A percentile compares a stretch with the other conserved stretches of the same genome.
These are phyloP conservation scores for Leucocoprinus leucothites DNA, from an alignment of 768 basidiomycete species.

Conservation along the genomic window DNA sequence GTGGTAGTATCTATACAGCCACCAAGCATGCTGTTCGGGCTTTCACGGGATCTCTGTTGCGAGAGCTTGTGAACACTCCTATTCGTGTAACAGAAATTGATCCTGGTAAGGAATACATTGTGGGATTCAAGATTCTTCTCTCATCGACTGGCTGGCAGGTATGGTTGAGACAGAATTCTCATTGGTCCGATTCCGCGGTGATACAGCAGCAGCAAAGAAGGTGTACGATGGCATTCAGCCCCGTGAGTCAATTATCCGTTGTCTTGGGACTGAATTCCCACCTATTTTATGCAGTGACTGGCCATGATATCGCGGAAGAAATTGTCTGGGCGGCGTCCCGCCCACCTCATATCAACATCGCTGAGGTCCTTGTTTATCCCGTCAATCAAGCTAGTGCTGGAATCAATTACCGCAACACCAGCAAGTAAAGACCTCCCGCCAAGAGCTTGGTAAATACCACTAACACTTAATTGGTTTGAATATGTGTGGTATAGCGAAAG, in stretches of 20 bases:
- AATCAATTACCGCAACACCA: constrained; percentile 41
- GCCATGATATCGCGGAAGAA: constrained; percentile 92
- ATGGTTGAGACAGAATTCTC: constrained; percentile 78
- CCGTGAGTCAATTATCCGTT: constrained; percentile 44
- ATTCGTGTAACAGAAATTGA: constrained; percentile 95
- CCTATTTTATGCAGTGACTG: constrained; percentile 51
- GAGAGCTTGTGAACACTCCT: constrained; percentile 88
- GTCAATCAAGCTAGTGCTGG: constrained; percentile 76
- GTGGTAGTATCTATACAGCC: constrained; percentile 91
- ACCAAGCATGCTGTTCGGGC: constrained; percentile 86
- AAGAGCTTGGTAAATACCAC: neutral
- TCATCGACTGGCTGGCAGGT: constrained; percentile 18
- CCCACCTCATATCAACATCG: constrained; percentile 90
- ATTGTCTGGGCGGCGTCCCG: constrained; percentile 96
- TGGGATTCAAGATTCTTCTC: constrained; percentile 15
- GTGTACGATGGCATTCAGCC: constrained; percentile 91
- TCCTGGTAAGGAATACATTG: constrained; percentile 54
- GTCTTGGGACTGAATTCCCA: neutral
- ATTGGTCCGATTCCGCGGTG: constrained; percentile 83
- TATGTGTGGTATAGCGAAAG: neutral
- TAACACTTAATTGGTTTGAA: neutral
- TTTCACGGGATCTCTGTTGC: constrained; percentile 77
- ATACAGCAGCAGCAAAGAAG: constrained; percentile 75
- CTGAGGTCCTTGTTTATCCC: constrained; percentile 74
- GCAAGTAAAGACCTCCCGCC: neutral